phyloP scores from a whole-genome alignment of 2,329 filamentous ascomycete genomes.

The Pseudogymnoascus sp. region DNA sequence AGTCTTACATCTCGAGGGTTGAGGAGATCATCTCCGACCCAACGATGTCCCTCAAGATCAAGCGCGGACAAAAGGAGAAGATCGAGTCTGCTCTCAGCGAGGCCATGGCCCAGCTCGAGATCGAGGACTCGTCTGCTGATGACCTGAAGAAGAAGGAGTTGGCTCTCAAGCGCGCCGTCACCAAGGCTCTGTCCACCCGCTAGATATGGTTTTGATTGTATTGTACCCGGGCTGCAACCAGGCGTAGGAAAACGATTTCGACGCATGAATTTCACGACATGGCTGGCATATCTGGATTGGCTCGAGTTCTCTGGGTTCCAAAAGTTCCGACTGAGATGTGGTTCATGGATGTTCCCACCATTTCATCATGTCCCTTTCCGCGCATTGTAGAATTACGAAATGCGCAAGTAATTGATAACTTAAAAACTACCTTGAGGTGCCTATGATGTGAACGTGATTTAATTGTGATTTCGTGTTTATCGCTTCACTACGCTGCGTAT shows the following conservation, averaged over 20 bases:
- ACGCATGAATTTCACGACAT: constrained; percentile 23
- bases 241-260: constrained; percentile 6
- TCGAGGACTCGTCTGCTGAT: constrained; percentile 83
- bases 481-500: not conserved
- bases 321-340: constrained; percentile 6
- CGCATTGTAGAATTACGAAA: constrained; percentile 8
- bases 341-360: constrained; percentile 4
- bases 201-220: constrained; percentile 41
- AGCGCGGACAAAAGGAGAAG: constrained; percentile 99
- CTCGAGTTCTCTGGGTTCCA: constrained; percentile 7
- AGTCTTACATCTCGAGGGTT: constrained; percentile 96
- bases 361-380: constrained; percentile 3
- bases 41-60: constrained; percentile 90
- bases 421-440: not conserved
- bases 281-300: constrained; percentile 18
- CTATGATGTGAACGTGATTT: not conserved
- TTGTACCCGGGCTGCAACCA: constrained; percentile 5
- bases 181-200: constrained; percentile 85
- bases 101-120: constrained; percentile 83
- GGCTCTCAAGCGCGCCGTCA: constrained; percentile 92
- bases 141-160: constrained; percentile 99
- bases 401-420: constrained; percentile 5
- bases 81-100: constrained; percentile 95
- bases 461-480: not conserved
- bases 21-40: constrained; percentile 99